Base-by-base conservation (phyloP, 768 basidiomycete genomes). In the Boletus reticulatus region DNA sequence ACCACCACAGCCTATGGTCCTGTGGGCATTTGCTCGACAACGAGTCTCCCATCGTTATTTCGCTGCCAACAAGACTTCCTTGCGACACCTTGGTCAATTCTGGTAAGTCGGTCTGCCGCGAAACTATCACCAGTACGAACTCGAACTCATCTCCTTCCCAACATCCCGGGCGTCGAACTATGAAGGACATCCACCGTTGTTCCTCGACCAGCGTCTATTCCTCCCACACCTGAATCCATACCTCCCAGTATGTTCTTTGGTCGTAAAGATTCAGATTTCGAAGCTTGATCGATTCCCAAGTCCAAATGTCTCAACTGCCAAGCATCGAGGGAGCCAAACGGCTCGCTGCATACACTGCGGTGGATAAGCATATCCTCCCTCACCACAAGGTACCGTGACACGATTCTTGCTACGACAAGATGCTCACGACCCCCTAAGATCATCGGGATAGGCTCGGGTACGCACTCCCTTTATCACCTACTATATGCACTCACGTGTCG, bases 311-410 rank as follows among this genome's bases (percentile, higher is more conserved):
- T 39, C 45, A 57, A n/a, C 29, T 52, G 12, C 49, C 61, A 4
- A 67, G 68, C 6, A 76, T 98, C 39, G 96, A 98, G 64, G 79
- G 80, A 50, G 85, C 94, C 17, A 99, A 99, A 74, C 80, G 83
- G 50, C 79, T 96, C 17, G 97, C 97, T 10, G 97, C 97, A 4
- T 95, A 84, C 74, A 89, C 91, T 1, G 97, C 97, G 0, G 96
- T 99, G 2, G 96, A 98, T 69, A 80, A 84, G 48, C 89, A 98
- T 73, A 80, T 99, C 32, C 79, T 80, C 53, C 82, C 87, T 27
- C 81, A 92, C 62, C 88, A 98, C 73, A 88, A 85, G 77, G 94
- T 90, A 62, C 54, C 79, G 71, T n/a, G 7, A n/a, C 29, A 20
- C 14, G 10, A 48, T 45, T 43, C 48, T 31, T 46, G 5, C 13